phyloP scores from a whole-genome alignment of 2,329 filamentous ascomycete species.

The Venturia oleaginea region DNA sequence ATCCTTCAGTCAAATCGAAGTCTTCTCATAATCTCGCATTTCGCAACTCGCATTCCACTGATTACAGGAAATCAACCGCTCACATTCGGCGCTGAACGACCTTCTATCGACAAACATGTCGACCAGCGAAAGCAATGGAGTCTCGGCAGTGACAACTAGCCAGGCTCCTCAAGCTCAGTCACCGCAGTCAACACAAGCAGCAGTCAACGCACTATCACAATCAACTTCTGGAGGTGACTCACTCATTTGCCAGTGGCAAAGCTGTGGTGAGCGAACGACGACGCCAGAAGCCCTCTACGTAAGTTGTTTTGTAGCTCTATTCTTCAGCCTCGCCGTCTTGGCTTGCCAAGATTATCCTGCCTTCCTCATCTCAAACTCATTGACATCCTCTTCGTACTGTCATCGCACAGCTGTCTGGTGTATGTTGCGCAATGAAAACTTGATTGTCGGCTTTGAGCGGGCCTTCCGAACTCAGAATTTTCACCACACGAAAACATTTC shows the following conservation, averaged over 20 bases:
- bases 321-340: neutral
- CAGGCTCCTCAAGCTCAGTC: constrained; percentile 7
- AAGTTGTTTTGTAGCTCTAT: constrained; percentile 23
- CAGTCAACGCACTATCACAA: constrained; percentile 4
- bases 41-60: neutral
- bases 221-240: constrained; percentile 29
- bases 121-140: constrained; percentile 3
- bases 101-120: neutral
- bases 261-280: constrained; percentile 50
- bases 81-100: neutral
- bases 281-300: constrained; percentile 55
- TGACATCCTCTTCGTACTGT: neutral
- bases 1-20: neutral
- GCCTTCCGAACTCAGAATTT: neutral
- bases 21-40: neutral
- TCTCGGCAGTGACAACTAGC: constrained; percentile 5
- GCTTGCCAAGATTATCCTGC: neutral
- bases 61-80: no score
- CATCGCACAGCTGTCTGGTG: neutral
- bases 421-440: neutral
- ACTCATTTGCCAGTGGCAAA: constrained; percentile 52
- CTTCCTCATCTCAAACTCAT: neutral
- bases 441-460: neutral
- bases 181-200: neutral
- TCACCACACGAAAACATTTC: neutral